Evolutionary conservation across 345 rosid species (phyloP).

Genomic region (Draba incana): DNA sequence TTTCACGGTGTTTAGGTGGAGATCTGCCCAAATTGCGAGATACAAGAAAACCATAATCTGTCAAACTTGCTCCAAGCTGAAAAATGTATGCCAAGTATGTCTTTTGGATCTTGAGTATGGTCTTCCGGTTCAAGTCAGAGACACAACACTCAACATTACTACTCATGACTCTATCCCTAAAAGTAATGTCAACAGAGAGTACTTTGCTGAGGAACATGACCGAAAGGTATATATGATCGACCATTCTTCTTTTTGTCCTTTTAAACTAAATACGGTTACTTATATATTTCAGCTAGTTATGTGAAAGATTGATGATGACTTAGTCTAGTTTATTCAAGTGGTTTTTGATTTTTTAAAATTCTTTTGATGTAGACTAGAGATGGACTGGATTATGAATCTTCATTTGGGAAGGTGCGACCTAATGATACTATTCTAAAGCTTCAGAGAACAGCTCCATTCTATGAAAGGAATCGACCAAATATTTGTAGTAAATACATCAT

Average conservation of each 20-base stretch:
- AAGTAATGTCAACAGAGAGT: conserved; percentile 91
- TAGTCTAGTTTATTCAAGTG: neutral
- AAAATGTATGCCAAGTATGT: conserved; percentile 93
- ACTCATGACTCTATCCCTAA: conserved; percentile 87
- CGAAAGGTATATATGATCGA: conserved; percentile 56
- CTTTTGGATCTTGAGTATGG: conserved; percentile 92
- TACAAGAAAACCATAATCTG: conserved; percentile 84
- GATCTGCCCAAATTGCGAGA: conserved; percentile 86
- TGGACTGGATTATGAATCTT: conserved; percentile 95
- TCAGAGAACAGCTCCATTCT: conserved; percentile 89
- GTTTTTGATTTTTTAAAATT: neutral
- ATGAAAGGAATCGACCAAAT: conserved; percentile 90
- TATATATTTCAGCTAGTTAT: neutral
- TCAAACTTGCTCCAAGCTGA: conserved; percentile 89
- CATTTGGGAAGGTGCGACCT: conserved; percentile 81
- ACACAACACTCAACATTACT: conserved; percentile 74
- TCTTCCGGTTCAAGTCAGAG: conserved; percentile 93
- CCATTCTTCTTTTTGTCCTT: neutral
- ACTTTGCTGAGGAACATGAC: conserved; percentile 94
- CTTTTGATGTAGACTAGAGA: conserved; percentile 72
- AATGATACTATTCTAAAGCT: conserved; percentile 92
- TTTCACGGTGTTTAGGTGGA: conserved; percentile 88
- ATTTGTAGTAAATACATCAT: conserved; percentile 91
- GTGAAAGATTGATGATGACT: neutral
- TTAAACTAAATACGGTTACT: neutral